Percentiles rank a stretch among this genome's conserved stretches.
phyloP scores from a whole-genome alignment of 139 green algal species.

The Chlorella sp. region DNA sequence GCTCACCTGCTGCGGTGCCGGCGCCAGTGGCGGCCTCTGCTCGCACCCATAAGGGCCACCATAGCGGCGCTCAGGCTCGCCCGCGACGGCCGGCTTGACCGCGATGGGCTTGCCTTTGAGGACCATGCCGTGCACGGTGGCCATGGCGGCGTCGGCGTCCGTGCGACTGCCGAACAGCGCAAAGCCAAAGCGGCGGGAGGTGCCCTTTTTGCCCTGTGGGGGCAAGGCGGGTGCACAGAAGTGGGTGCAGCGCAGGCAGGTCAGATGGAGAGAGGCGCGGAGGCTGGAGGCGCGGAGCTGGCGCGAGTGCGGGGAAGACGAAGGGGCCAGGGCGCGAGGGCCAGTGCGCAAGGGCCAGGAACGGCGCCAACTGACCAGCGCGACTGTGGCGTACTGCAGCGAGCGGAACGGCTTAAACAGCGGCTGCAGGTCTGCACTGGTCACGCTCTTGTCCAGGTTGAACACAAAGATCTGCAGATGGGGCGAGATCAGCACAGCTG shows the following conservation, averaged over 20 bases:
- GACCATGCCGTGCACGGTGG: slow-evolving; percentile 2
- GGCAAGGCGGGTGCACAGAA: no score
- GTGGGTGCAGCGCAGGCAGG: no score
- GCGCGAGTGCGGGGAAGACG: no score
- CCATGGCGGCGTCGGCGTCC: not conserved
- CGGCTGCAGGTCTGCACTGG: slow-evolving; percentile 3
- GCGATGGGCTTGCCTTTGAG: slow-evolving; percentile 11
- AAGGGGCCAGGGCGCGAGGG: no score
- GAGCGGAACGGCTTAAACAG: slow-evolving; percentile 12
- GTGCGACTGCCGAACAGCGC: not conserved
- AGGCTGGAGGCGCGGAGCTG: no score
- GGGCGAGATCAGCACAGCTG: not conserved
- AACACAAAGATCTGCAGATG: slow-evolving; percentile 25
- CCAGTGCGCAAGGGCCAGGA: no score
- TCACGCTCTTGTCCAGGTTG: slow-evolving; percentile 9
- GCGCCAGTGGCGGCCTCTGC: no score
- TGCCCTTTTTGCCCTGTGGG: slow-evolving; percentile 19
- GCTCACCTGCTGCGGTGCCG: no score
- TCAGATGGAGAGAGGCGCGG: no score
- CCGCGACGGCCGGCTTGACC: slow-evolving; percentile 20
- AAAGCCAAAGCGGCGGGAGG: slow-evolving; percentile 28
- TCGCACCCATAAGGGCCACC: no score
- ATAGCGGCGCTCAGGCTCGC: slow-evolving; percentile 11
- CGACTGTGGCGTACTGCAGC: slow-evolving; percentile 2
- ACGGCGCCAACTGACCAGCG: no score